Evolutionary conservation across 331 rosid species (phyloP), one percentile per base, ranked within the genome.

Genomic region (Arachis monticola): DNA sequence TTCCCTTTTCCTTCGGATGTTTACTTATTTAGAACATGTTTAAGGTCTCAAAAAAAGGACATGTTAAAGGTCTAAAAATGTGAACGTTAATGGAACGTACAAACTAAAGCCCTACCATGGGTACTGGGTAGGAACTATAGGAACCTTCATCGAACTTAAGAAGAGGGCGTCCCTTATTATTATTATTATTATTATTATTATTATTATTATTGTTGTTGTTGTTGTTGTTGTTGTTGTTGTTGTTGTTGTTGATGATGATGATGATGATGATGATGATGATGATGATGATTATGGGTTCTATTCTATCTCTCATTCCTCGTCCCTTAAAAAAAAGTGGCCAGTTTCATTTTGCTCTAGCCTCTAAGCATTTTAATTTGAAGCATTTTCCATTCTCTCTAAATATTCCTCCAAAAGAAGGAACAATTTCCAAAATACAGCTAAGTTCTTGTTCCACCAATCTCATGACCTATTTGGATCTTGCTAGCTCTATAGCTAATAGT

Each of bases 361-460:
- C n/a, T n/a, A 35, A 35, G 38, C 0, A 35, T 35, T 35, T 35
- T 35, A 35, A 35, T 14, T 35, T 12, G 68, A 48, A 40, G 57
- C 69, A 64, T n/a, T n/a, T 47, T 52, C 14, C 38, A 35, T 35
- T 35, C 38, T 35, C 64, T 55, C 44, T 13, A 17, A 77, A 67
- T 71, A 32, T 73, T 77, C 75, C 73, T 75, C 78, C 57, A 61
- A 60, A 61, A 69, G 79, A 78, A 64, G 57, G 52, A 78, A 11
- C 80, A 66, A 75, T 66, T 75, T 76, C 67, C 75, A 73, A 75
- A 64, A 56, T 79, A 69, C 90, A 72, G 85, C 83, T 70, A 81
- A 84, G 86, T 30, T 56, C 9, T 10, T 55, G 82, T 48, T 76
- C 76, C 72, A 78, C 70, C 68, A 57, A 57, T 73, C 83, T 74